phyloP scores from a whole-genome alignment of 2,329 filamentous ascomycete genomes.

The Paecilomyces sp. region DNA sequence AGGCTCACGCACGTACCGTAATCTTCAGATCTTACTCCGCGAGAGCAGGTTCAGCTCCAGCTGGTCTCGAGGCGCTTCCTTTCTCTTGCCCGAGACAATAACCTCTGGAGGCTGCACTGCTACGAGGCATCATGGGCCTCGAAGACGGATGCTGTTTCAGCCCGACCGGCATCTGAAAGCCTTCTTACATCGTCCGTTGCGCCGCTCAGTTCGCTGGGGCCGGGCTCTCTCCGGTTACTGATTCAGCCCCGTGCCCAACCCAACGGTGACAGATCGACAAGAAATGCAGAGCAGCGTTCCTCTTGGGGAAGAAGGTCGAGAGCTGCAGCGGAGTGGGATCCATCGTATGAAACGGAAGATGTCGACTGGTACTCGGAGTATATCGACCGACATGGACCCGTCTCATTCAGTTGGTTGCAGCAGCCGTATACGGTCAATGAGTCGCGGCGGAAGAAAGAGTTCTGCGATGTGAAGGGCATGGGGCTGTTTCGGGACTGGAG shows the following conservation, averaged over 20 bases:
- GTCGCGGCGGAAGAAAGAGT: slow-evolving; percentile 29
- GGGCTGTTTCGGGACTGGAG: slow-evolving; percentile 56
- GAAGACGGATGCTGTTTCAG: slow-evolving; percentile 25
- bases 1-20: background rate
- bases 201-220: slow-evolving; percentile 23
- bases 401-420: slow-evolving; percentile 72
- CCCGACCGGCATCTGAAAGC: slow-evolving; percentile 32
- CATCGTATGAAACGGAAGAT: slow-evolving; percentile 61
- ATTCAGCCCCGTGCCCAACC: slow-evolving; percentile 20
- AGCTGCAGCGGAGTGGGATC: slow-evolving; percentile 68
- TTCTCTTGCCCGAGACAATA: slow-evolving; percentile 63
- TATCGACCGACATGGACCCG: slow-evolving; percentile 68
- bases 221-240: slow-evolving; percentile 23
- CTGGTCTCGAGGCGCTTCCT: slow-evolving; percentile 61
- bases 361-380: slow-evolving; percentile 87
- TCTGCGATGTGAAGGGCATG: slow-evolving; percentile 64
- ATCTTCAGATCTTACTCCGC: slow-evolving; percentile 52
- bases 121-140: slow-evolving; percentile 66
- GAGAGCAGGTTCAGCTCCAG: slow-evolving; percentile 61
- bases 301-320: slow-evolving; percentile 21
- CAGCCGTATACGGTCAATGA: slow-evolving; percentile 40
- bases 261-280: background rate
- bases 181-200: slow-evolving; percentile 38
- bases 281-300: background rate
- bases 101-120: slow-evolving; percentile 68